Percentiles rank a stretch among this genome's conserved stretches.
Conservation (phyloP, 257 asterid species). For the Lavandula angustifolia region DNA sequence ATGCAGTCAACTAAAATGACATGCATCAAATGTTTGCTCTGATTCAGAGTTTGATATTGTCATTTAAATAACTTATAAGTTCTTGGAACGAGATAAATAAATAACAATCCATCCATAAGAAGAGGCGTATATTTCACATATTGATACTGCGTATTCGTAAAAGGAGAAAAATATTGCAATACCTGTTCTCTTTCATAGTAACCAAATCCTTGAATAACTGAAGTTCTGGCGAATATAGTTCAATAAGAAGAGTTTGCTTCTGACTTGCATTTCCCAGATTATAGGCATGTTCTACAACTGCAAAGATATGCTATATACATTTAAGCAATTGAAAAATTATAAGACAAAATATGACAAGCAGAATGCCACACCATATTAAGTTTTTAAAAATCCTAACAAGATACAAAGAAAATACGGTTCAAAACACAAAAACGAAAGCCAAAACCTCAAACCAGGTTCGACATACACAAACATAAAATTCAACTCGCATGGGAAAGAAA, state of each 20-base stretch:
- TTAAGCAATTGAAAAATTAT: constrained; percentile 15
- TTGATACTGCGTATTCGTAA: constrained; percentile 5
- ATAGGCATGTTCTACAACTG: constrained; percentile 90
- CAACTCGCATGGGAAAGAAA: background rate
- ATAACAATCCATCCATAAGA: constrained; percentile 19
- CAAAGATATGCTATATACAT: constrained; percentile 26
- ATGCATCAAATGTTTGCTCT: background rate
- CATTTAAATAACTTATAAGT: constrained; percentile 1
- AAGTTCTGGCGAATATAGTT: constrained; percentile 87
- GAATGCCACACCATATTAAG: background rate
- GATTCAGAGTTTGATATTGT: background rate
- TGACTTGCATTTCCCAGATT: constrained; percentile 77
- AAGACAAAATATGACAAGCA: constrained; percentile 15
- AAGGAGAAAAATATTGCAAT: constrained; percentile 13
- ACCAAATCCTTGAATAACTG: constrained; percentile 81
- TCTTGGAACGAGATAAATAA: constrained; percentile 8
- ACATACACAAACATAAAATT: background rate
- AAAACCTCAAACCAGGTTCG: background rate
- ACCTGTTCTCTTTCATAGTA: constrained; percentile 72
- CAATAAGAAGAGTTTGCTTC: constrained; percentile 83
- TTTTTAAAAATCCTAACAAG: background rate
- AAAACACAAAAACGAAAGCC: background rate
- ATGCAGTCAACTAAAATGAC: background rate
- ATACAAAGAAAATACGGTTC: too few relatives aligned
- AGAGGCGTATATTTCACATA: constrained; percentile 5